Evolutionary conservation across 164 flowering plant species (phyloP).

Genomic region (Saururus chinensis): DNA sequence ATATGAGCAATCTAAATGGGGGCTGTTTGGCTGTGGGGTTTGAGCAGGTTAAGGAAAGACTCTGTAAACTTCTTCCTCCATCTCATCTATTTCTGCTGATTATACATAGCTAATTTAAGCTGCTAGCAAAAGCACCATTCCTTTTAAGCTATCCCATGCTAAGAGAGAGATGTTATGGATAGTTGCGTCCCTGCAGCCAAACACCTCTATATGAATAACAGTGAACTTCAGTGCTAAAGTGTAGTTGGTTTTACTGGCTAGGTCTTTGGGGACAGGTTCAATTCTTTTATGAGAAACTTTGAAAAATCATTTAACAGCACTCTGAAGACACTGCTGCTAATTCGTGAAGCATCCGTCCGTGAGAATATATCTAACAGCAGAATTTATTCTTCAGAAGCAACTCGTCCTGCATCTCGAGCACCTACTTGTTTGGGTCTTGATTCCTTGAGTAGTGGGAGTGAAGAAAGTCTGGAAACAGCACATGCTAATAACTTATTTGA

Average conservation of each 20-base stretch:
- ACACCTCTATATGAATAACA: too few relatives aligned
- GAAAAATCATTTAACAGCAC: conserved; percentile 78
- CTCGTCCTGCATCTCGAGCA: background rate
- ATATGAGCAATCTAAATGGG: too few relatives aligned
- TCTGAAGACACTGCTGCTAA: conserved; percentile 54
- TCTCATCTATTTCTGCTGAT: too few relatives aligned
- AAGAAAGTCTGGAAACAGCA: conserved; percentile 16
- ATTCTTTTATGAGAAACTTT: conserved; percentile 54
- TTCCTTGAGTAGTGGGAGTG: conserved; percentile 4
- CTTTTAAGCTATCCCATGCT: too few relatives aligned
- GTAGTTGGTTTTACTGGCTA: conserved; percentile 22
- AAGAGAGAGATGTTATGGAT: too few relatives aligned
- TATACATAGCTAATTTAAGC: too few relatives aligned
- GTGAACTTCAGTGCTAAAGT: conserved; percentile 5
- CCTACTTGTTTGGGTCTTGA: background rate
- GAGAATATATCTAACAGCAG: conserved; percentile 4
- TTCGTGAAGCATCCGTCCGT: conserved; percentile 25
- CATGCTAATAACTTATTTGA: conserved; percentile 10
- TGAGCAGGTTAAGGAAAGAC: too few relatives aligned
- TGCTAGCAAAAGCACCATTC: too few relatives aligned
- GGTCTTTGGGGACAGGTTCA: conserved; percentile 75
- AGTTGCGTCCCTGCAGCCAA: too few relatives aligned
- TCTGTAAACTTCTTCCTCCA: too few relatives aligned
- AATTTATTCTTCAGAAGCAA: background rate
- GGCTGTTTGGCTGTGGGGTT: too few relatives aligned